A percentile compares a stretch with the other conserved stretches of the same genome.
These are phyloP conservation scores for Botrytis deweyae DNA, from an alignment of 2,329 filamentous ascomycete genomes.

Conservation along the genomic window DNA sequence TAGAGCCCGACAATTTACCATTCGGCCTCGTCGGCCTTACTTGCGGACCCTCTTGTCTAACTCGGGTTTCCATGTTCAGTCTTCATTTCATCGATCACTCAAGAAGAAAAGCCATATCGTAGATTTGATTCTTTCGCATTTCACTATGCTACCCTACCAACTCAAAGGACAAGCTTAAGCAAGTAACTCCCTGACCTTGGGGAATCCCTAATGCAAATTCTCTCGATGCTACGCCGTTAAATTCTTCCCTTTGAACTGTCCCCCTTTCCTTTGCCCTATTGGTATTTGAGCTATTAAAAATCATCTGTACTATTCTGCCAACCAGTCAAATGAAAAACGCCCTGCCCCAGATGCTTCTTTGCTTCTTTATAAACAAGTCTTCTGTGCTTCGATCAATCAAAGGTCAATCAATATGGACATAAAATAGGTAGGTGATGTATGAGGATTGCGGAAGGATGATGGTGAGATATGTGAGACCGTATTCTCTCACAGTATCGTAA, in stretches of 20 bases:
- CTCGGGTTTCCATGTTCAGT: not conserved
- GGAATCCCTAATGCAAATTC: constrained; percentile 15
- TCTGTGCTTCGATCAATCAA: constrained; percentile 6
- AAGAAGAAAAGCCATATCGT: not conserved
- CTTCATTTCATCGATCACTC: not conserved
- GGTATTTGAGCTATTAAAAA: constrained; percentile 9
- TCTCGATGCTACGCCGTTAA: constrained; percentile 10
- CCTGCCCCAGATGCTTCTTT: constrained; percentile 10
- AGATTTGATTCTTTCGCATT: constrained; percentile 5
- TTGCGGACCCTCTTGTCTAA: not conserved
- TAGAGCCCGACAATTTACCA: not conserved
- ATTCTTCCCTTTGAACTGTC: constrained; percentile 4
- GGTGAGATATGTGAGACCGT: not conserved
- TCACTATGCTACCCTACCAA: constrained; percentile 13
- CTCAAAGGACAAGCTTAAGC: not conserved
- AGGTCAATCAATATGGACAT: constrained; percentile 11
- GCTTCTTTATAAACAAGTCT: constrained; percentile 16
- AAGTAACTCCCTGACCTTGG: constrained; percentile 14
- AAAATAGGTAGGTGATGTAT: not conserved
- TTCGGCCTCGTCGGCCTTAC: not conserved
- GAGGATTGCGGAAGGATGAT: not conserved
- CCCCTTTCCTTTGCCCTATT: not conserved
- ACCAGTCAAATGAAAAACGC: constrained; percentile 13
- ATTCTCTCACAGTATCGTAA: not conserved
- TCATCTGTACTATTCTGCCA: constrained; percentile 7